Evolutionary conservation across 192 early-diverging fungal species (phyloP), one percentile per base, ranked within the genome.

Genomic region (Gaertneriomyces semiglobifer): DNA sequence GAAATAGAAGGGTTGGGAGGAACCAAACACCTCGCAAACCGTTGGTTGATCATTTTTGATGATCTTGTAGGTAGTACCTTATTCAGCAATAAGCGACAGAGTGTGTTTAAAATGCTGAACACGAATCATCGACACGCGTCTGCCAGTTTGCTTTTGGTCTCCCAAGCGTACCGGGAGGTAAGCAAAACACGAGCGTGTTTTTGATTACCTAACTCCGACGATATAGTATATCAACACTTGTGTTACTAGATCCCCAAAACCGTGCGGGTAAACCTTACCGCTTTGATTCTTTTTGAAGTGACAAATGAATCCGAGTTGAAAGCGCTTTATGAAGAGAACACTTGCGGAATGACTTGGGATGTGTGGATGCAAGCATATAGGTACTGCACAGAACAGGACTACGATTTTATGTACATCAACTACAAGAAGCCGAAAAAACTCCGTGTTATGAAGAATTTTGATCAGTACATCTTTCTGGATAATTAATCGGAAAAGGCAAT

Each of bases 91-190:
- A 20, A n/a, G 20, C n/a, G 50, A 52, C n/a, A 52, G n/a, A 52
- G 20, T 52, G 50, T 20, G n/a, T 52, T 52, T 6, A 52, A 52
- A 52, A n/a, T n/a, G n/a, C 6, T 52, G n/a, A 52, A 52, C 50
- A 18, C 50, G n/a, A 52, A 52, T 52, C 50, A 18, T n/a, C 50
- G 50, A n/a, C 50, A 52, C 50, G n/a, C n/a, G n/a, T 52, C 50
- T 0, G 50, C 50, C 20, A 18, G n/a, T 6, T n/a, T 20, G n/a
- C 5, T 52, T 4, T 18, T 52, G 5, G 50, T 52, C n/a, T 52
- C 50, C 4, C 50, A 52, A 20, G n/a, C 50, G 50, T 52, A 52
- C 50, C n/a, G 20, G 3, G 50, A 52, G 25, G 25, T 33, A 33
- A 33, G 25, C 25, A 33, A 2, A 33, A 33, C 25, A 33, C 25